Percentiles rank a stretch among this genome's conserved stretches.
Conservation (phyloP, 2,329 filamentous ascomycete species). For the Epichloe coenophiala region DNA sequence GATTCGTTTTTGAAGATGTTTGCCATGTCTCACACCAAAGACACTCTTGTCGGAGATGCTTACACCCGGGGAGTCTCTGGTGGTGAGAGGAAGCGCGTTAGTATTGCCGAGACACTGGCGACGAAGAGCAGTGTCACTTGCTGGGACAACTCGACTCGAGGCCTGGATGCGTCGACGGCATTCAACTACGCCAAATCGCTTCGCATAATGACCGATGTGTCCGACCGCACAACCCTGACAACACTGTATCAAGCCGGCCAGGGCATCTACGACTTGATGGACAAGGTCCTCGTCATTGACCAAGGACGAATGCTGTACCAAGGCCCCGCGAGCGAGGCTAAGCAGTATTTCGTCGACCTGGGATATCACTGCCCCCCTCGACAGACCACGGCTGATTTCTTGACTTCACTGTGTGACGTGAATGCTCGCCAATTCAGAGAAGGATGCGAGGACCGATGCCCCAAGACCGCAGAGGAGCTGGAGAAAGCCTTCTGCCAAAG, state of each 20-base stretch:
- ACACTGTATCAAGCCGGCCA: constrained; percentile 10
- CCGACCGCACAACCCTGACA: constrained; percentile 15
- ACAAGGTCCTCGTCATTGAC: constrained; percentile 50
- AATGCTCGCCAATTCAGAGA: constrained; percentile 2
- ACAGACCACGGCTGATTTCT: constrained; percentile 48
- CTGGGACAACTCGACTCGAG: constrained; percentile 71
- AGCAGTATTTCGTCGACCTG: constrained; percentile 45
- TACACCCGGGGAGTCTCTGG: constrained; percentile 61
- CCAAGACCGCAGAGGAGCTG: constrained; percentile 34
- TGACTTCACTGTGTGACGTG: constrained; percentile 31
- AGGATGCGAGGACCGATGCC: constrained; percentile 18
- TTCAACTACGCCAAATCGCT: constrained; percentile 62
- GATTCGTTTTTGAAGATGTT: constrained; percentile 64
- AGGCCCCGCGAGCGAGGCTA: constrained; percentile 42
- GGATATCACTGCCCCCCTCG: constrained; percentile 41
- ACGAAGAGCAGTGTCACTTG: constrained; percentile 60
- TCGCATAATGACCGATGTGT: constrained; percentile 63
- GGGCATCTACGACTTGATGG: constrained; percentile 34
- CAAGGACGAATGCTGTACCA: constrained; percentile 56
- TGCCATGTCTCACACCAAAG: constrained; percentile 60
- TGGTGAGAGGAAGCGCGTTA: constrained; percentile 69
- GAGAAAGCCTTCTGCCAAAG: constrained; percentile 26
- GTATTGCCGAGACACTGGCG: constrained; percentile 64
- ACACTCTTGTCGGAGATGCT: constrained; percentile 65
- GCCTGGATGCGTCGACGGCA: constrained; percentile 67